Percentiles rank a stretch among this genome's conserved stretches.
phyloP scores from a whole-genome alignment of 2,329 filamentous ascomycete genomes.

The Paramyrothecium roridum region DNA sequence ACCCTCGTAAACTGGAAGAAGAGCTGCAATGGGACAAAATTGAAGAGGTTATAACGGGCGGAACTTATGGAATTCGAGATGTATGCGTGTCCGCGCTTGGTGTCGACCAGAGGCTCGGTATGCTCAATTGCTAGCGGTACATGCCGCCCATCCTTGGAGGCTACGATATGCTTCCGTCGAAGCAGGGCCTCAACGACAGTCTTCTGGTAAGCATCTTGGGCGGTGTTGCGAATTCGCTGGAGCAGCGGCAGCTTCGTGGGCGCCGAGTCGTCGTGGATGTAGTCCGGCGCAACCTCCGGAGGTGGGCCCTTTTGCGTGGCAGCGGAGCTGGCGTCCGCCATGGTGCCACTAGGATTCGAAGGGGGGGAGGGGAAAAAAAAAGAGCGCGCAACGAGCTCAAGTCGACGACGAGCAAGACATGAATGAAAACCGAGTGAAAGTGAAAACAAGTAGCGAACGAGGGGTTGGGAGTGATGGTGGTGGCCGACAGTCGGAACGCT shows the following conservation, averaged over 20 bases:
- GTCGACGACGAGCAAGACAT: background rate
- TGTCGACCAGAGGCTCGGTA: constrained; percentile 41
- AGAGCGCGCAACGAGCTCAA: background rate
- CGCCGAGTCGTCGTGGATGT: constrained; percentile 9
- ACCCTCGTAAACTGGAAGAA: constrained; percentile 83
- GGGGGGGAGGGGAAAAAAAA: too few species aligned
- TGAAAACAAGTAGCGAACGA: too few species aligned
- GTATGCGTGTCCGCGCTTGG: constrained; percentile 46
- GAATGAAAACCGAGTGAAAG: too few species aligned
- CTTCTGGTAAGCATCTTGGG: constrained; percentile 28
- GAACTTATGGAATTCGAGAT: constrained; percentile 69
- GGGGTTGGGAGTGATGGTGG: too few species aligned
- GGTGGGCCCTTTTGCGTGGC: background rate
- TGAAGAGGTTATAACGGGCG: constrained; percentile 78
- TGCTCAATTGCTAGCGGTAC: constrained; percentile 39
- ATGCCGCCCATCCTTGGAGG: constrained; percentile 66
- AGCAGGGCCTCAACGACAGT: constrained; percentile 48
- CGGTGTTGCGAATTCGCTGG: constrained; percentile 15
- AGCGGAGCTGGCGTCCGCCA: background rate
- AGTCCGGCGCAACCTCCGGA: background rate
- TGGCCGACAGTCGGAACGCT: too few species aligned
- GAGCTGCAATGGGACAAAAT: constrained; percentile 82
- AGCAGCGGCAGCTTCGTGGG: constrained; percentile 8
- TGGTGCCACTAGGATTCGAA: background rate
- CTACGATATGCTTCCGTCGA: constrained; percentile 64